Conservation (phyloP, 2,329 filamentous ascomycete genomes). For the Pyrenophora teres region DNA sequence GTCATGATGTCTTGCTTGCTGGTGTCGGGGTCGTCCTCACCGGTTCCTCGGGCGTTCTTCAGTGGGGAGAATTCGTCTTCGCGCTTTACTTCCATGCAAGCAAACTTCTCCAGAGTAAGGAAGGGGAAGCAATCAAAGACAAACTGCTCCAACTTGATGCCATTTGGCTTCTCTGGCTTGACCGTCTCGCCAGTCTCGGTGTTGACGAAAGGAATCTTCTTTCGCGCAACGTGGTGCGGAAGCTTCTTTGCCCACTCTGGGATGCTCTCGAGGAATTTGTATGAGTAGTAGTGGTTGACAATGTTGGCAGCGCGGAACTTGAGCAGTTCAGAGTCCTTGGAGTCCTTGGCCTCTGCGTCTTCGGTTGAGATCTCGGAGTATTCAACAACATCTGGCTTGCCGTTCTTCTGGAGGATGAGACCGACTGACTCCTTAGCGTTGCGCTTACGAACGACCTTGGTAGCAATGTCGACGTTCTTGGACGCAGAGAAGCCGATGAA, state of each 20-base stretch:
- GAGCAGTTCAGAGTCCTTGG: constrained; percentile 77
- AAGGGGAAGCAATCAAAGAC: constrained; percentile 98
- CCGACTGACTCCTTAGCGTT: constrained; percentile 95
- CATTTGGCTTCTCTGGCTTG: constrained; percentile 94
- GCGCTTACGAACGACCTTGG: constrained; percentile 99
- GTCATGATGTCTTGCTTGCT: constrained; percentile 87
- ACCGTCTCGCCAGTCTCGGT: constrained; percentile 75
- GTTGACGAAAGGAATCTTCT: constrained; percentile 94
- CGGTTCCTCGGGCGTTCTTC: constrained; percentile 83
- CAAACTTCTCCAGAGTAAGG: constrained; percentile 84
- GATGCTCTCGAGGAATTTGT: constrained; percentile 87
- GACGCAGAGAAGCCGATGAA: constrained; percentile 93
- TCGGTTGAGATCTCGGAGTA: constrained; percentile 94
- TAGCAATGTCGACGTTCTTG: constrained; percentile 91
- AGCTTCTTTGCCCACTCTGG: constrained; percentile 83
- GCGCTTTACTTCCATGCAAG: constrained; percentile 91
- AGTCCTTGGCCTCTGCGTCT: constrained; percentile 86
- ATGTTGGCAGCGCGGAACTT: constrained; percentile 99
- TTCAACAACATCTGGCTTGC: constrained; percentile 95
- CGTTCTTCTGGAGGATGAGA: constrained; percentile 91
- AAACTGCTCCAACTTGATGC: constrained; percentile 98
- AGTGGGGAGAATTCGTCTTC: constrained; percentile 98
- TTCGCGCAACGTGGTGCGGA: constrained; percentile 93
- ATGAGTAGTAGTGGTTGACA: constrained; percentile 99
- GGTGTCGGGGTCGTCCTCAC: constrained; percentile 92